A percentile compares a stretch with the other conserved stretches of the same genome.
Evolutionary conservation across 1,139 yeast genomes (phyloP).

Genomic region (Kodamaea anthophila): DNA sequence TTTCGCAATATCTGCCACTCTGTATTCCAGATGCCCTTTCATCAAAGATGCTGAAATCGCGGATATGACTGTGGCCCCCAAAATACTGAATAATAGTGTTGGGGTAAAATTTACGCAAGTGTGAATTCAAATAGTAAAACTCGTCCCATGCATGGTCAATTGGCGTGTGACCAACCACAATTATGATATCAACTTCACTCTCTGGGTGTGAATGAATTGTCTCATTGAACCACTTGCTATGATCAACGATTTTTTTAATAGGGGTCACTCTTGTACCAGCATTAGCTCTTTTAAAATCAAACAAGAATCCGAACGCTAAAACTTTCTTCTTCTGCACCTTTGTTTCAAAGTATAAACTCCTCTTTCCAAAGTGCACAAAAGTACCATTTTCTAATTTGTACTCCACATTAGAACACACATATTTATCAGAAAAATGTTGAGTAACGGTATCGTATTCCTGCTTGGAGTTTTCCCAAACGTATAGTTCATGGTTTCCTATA

Average conservation of each 20-base stretch:
- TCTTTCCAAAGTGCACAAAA: slow-evolving; percentile 63
- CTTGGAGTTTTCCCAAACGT: slow-evolving; percentile 57
- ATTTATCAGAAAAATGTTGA: slow-evolving; percentile 54
- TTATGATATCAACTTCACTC: slow-evolving; percentile 54
- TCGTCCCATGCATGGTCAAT: slow-evolving; percentile 54
- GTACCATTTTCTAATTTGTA: slow-evolving; percentile 41
- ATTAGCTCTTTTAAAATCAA: slow-evolving; percentile 65
- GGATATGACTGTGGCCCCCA: slow-evolving; percentile 92
- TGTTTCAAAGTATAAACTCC: slow-evolving; percentile 61
- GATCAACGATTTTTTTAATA: slow-evolving; percentile 47
- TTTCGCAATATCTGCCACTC: slow-evolving; percentile 90
- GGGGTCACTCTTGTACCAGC: slow-evolving; percentile 58
- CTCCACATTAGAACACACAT: slow-evolving; percentile 80
- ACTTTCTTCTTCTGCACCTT: slow-evolving; percentile 45
- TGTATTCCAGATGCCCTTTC: slow-evolving; percentile 66
- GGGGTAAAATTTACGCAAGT: slow-evolving; percentile 56
- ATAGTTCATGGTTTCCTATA: slow-evolving; percentile 89
- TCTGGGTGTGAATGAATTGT: slow-evolving; percentile 38
- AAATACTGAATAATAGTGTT: slow-evolving; percentile 68
- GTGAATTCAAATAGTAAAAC: slow-evolving; percentile 44
- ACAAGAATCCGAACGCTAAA: slow-evolving; percentile 73
- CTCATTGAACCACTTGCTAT: slow-evolving; percentile 56
- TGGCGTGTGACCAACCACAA: slow-evolving; percentile 80
- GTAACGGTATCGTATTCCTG: slow-evolving; percentile 62
- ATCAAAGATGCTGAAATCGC: slow-evolving; percentile 76